Evolutionary conservation across 495 filamentous ascomycete genomes (phyloP).

Genomic region (Apodospora peruviana): DNA sequence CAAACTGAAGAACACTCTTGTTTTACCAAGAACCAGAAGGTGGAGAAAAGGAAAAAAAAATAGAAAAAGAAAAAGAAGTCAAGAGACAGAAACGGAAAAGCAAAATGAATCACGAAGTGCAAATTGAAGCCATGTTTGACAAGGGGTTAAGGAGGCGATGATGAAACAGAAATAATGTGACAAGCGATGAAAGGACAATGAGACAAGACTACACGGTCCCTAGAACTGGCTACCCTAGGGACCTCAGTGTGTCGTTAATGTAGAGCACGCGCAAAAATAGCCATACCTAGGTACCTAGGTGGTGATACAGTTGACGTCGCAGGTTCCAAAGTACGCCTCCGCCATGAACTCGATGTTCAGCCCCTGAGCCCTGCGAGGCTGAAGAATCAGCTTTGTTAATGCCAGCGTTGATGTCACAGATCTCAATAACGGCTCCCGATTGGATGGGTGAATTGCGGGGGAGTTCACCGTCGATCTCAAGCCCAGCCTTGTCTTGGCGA

Average conservation of each 20-base stretch:
- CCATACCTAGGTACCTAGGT: too few species aligned
- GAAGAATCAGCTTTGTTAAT: not conserved
- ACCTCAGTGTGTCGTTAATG: not conserved
- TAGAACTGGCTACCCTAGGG: too few species aligned
- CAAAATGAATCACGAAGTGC: too few species aligned
- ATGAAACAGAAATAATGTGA: constrained; percentile 6
- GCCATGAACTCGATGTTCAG: too few species aligned
- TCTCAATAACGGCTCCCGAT: not conserved
- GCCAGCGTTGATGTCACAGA: not conserved
- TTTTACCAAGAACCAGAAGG: not conserved
- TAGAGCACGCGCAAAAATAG: too few species aligned
- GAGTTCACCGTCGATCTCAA: not conserved
- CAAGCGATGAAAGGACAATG: too few species aligned
- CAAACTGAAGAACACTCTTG: too few species aligned
- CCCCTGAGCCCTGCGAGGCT: constrained; percentile 7
- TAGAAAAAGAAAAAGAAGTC: not conserved
- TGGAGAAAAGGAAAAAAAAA: not conserved
- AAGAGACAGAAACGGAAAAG: not conserved
- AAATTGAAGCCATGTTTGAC: not conserved
- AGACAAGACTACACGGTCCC: too few species aligned
- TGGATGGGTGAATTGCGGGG: constrained; percentile 9
- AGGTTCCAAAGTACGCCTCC: too few species aligned
- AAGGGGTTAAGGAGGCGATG: not conserved
- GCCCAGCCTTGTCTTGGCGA: constrained; percentile 5
- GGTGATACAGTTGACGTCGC: constrained; percentile 32